Base-by-base conservation (phyloP, 208 protist species). In the Leishmania mexicana region DNA sequence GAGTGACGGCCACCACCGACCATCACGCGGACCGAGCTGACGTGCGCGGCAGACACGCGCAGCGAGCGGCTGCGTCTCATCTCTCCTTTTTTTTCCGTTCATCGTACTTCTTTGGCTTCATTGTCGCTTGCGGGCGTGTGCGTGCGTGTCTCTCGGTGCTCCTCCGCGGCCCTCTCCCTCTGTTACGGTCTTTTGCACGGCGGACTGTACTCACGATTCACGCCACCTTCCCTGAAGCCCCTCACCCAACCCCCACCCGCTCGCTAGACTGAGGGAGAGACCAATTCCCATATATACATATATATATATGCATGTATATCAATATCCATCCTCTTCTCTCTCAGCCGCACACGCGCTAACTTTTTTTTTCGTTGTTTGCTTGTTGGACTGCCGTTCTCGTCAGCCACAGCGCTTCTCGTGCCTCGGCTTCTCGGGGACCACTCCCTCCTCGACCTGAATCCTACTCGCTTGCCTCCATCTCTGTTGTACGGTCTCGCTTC, bases 51-150 rank as follows among this genome's bases (percentile, higher is more conserved):
- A 64, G 58, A 64, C 54, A 24, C 54, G 54, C 17, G 2, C 54
- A 28, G 19, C 0, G 54, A 19, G 8, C 54, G 21, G 21, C 21
- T 64, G 28, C 58, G 28, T 31, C 28, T 31, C 58, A 28, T 31
- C 58, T 81, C 42, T 57, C 35, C 21, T 70, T 82, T 68, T 82
- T 68, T 35, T 60, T 13, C 70, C 64, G 13, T 67, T 79, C 2
- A n/a, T 21, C 58, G 40, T 64, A 24, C 11, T 71, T 15, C 40
- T 54, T 58, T 67, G 11, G 70, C 42, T 35, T 35, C 28, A 28
- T 62, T 17, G 42, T 58, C 28, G 8, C 45, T 38, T 38, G 72
- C 11, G 45, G 10, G 10, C 24, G 31, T 7, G 72, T 31, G 35
- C 54, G 70, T 19, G 11, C 35, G 5, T 17, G 42, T 75, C 19